Percentiles rank a stretch among this genome's conserved stretches.
These are phyloP conservation scores for Saccharomycopsis selenospora DNA, from an alignment of 805 yeast genomes.

Conservation along the genomic window DNA sequence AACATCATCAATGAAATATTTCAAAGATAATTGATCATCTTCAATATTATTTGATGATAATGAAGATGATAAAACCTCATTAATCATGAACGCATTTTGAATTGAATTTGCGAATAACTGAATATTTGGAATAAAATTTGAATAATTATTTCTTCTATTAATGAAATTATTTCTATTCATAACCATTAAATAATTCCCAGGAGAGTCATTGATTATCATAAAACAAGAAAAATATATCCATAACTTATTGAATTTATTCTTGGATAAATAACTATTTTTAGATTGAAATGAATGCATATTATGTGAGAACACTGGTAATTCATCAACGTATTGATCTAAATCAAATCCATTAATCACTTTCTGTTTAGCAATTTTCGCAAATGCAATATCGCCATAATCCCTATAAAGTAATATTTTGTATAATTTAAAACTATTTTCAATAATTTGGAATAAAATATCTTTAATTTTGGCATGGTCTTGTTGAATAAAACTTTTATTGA, in stretches of 20 bases:
- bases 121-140: constrained; percentile 4
- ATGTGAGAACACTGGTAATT: constrained; percentile 14
- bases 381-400: constrained; percentile 13
- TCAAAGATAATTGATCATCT: too few relatives aligned
- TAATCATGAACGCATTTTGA: constrained; percentile 23
- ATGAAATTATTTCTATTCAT: constrained; percentile 6
- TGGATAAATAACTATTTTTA: not conserved
- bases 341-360: constrained; percentile 11
- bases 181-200: constrained; percentile 7
- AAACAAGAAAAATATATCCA: constrained; percentile 5
- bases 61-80: constrained; percentile 21
- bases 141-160: not conserved
- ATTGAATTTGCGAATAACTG: constrained; percentile 15
- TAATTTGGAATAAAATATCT: constrained; percentile 27
- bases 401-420: constrained; percentile 13
- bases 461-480: constrained; percentile 24
- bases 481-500: constrained; percentile 21
- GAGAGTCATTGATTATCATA: constrained; percentile 4
- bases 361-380: constrained; percentile 13
- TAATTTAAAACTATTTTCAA: constrained; percentile 22
- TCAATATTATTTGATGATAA: constrained; percentile 25
- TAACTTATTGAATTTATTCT: constrained; percentile 6
- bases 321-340: constrained; percentile 10
- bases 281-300: constrained; percentile 4
- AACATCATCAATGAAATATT: constrained; percentile 21